These are phyloP conservation scores for Solanum boliviense DNA, from an alignment of 257 asterid genomes.

Conservation along the genomic window DNA sequence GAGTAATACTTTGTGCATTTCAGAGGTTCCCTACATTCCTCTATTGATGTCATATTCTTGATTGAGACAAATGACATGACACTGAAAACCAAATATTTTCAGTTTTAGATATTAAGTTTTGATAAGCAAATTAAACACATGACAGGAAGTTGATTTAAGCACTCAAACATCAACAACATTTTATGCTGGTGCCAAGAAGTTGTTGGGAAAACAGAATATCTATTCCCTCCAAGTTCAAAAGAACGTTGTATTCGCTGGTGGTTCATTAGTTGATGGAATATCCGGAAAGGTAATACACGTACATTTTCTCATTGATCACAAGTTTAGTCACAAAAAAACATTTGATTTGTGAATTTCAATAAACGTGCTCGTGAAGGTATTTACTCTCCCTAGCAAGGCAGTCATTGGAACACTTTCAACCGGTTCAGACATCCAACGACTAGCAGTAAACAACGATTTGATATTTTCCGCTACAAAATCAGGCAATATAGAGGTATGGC, in stretches of 20 bases:
- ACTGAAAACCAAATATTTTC: background rate
- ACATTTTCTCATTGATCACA: background rate
- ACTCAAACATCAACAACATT: slow-evolving; percentile 39
- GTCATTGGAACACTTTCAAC: slow-evolving; percentile 45
- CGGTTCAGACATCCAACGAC: slow-evolving; percentile 39
- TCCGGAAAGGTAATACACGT: slow-evolving; percentile 57
- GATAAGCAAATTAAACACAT: background rate
- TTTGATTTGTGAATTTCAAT: background rate
- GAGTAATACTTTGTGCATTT: background rate
- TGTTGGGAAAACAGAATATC: slow-evolving; percentile 64
- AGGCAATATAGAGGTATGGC: slow-evolving; percentile 68
- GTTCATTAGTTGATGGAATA: slow-evolving; percentile 57
- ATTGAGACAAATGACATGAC: background rate
- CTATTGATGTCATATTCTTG: background rate
- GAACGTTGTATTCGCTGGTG: slow-evolving; percentile 38
- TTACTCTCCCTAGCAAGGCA: slow-evolving; percentile 60
- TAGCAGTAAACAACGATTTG: slow-evolving; percentile 41
- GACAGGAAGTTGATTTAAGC: slow-evolving; percentile 66
- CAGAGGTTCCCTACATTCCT: background rate
- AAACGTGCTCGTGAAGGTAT: slow-evolving; percentile 30
- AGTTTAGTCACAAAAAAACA: background rate
- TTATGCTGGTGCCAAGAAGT: slow-evolving; percentile 56
- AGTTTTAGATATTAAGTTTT: background rate
- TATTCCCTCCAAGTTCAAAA: slow-evolving; percentile 35
- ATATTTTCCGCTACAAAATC: slow-evolving; percentile 54